These are phyloP conservation scores for Davidsoniella eucalypti DNA, from an alignment of 2,329 filamentous ascomycete genomes.

Conservation along the genomic window DNA sequence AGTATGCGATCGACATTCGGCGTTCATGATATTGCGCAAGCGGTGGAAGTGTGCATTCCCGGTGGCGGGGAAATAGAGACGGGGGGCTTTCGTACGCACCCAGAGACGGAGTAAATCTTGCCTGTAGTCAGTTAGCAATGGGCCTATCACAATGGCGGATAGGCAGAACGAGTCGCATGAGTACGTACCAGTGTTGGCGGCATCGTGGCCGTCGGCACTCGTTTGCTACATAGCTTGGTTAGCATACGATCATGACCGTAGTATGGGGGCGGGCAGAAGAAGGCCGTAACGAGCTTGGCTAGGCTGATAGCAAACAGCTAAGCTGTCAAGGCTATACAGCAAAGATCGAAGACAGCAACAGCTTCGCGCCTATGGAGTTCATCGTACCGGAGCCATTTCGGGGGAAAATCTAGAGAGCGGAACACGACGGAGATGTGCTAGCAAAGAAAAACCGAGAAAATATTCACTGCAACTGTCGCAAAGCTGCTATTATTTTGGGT, in stretches of 20 bases:
- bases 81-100: slow-evolving; percentile 28
- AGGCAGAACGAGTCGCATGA: background rate
- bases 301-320: too few relatives aligned
- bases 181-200: slow-evolving; percentile 10
- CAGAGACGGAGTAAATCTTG: slow-evolving; percentile 47
- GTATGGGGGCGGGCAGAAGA: too few relatives aligned
- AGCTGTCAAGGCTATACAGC: background rate
- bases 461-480: slow-evolving; percentile 1
- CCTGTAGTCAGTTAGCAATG: slow-evolving; percentile 21
- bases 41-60: background rate
- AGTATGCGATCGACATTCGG: background rate
- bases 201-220: slow-evolving; percentile 10
- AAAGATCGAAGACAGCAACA: background rate
- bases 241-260: background rate
- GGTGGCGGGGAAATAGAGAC: slow-evolving; percentile 12
- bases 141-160: background rate
- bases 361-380: background rate
- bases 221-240: slow-evolving; percentile 2
- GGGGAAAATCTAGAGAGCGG: background rate
- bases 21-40: slow-evolving; percentile 9
- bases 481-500: too few relatives aligned
- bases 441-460: background rate
- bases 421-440: background rate
- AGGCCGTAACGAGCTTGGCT: too few relatives aligned
- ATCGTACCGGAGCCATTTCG: slow-evolving; percentile 12